Conservation (phyloP, 2,329 filamentous ascomycete species). For the Cadophora malorum region DNA sequence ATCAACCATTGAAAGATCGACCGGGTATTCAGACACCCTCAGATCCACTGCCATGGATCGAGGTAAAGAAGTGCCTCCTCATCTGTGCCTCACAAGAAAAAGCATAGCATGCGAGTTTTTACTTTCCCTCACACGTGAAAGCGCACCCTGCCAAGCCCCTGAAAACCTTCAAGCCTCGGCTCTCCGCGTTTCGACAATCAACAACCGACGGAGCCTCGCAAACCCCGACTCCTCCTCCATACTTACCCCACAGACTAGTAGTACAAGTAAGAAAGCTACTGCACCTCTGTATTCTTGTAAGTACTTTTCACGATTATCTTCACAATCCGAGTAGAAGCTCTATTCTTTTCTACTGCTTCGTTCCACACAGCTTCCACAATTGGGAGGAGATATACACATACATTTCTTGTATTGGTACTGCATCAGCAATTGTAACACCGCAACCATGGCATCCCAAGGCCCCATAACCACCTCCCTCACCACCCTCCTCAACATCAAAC, state of each 20-base stretch:
- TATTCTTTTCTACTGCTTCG: background rate
- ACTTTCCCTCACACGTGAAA: background rate
- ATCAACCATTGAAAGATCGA: background rate
- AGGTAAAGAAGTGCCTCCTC: background rate
- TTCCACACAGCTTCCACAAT: background rate
- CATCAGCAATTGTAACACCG: background rate
- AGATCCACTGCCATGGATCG: background rate
- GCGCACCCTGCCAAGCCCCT: background rate
- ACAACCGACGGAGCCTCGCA: constrained; percentile 16
- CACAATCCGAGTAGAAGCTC: background rate
- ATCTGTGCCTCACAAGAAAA: background rate
- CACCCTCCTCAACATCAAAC: constrained; percentile 78
- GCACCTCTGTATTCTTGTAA: constrained; percentile 2
- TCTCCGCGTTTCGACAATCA: constrained; percentile 14
- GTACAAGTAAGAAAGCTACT: constrained; percentile 12
- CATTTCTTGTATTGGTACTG: background rate
- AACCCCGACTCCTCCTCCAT: constrained; percentile 7
- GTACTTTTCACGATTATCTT: background rate
- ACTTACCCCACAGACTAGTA: constrained; percentile 4
- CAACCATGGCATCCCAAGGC: constrained; percentile 30
- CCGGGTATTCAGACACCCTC: background rate
- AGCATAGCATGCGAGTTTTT: background rate
- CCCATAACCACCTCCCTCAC: constrained; percentile 78
- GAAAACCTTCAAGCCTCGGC: constrained; percentile 2
- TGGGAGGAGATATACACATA: background rate